Percentiles rank a stretch among this genome's conserved stretches.
Conservation (phyloP, 1,284 basidiomycete genomes). For the Caloboletus firmus region DNA sequence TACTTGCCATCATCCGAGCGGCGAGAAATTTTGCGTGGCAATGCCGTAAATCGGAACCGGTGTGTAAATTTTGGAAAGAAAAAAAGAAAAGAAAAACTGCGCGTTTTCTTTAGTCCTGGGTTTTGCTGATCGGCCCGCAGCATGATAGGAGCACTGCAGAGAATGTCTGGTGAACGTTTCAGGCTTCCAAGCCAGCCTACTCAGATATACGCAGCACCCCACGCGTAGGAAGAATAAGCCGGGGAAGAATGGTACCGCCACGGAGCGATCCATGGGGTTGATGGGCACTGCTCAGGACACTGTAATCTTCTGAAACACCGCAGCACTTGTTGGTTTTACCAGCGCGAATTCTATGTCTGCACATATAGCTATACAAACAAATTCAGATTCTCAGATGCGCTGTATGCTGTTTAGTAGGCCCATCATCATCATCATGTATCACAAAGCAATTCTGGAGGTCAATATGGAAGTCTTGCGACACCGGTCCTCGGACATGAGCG, state of each 20-base stretch:
- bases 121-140: neutral
- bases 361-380: neutral
- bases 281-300: neutral
- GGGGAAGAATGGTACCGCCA: neutral
- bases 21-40: neutral
- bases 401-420: neutral
- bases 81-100: neutral
- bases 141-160: neutral
- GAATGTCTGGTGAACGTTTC: neutral
- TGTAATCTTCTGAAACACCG: neutral
- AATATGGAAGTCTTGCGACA: neutral
- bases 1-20: too few species aligned
- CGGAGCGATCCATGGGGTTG: neutral
- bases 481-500: neutral
- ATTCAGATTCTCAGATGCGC: too few species aligned
- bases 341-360: neutral
- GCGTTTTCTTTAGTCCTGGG: neutral
- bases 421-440: neutral
- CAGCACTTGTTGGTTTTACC: neutral
- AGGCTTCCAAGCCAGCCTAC: neutral
- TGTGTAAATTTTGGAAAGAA: neutral
- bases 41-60: neutral
- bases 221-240: neutral
- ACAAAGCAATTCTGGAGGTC: neutral
- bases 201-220: neutral